Base-by-base conservation (phyloP, 2,329 filamentous ascomycete genomes). In the Trichoderma atrobrunneum region DNA sequence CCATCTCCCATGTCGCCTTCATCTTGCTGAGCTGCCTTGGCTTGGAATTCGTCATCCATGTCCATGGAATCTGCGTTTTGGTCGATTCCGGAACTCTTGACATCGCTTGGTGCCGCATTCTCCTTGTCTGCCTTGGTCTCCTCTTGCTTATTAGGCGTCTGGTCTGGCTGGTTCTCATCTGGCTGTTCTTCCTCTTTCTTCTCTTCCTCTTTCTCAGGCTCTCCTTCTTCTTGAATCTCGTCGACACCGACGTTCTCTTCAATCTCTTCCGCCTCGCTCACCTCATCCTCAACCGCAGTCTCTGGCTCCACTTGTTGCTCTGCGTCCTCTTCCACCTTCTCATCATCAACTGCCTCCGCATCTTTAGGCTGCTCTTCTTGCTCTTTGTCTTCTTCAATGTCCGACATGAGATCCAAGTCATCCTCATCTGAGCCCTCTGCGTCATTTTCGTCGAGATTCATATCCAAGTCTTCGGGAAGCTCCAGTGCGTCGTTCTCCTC, bases 381-480 rank as follows among this genome's bases (percentile, higher is more conserved):
- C 60, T 82, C 79, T 69, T 77, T 78, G 73, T 86, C 80, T 21
- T 88, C 85, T 67, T 88, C 85, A 56, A 83, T 80, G 62, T 88
- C 87, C 0, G 85, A 86, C 68, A 92, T 81, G 70, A 89, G 85
- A 71, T 90, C 88, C 63, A 92, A 79, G 21, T 87, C 85, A 74
- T 90, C 88, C 48, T 86, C 86, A 48, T 86, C 87, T 14, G 84
- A 85, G 7, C 88, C 88, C 6, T 83, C 84, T 5, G 88, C 87
- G 21, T 87, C 85, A 32, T 88, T 85, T 32, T 93, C 91, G 74
- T 95, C 92, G 70, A 96, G 87, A 74, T 95, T 90, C 80, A 98
- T 87, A 72, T 97, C 91, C 86, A 98, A 92, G 75, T 97, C 93
- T 56, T 97, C 94, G 0, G 94, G 94, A 26, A 97, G 85, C 60